Evolutionary conservation across 1,139 yeast species (phyloP).

Genomic region (Magnusiomyces paraingens): DNA sequence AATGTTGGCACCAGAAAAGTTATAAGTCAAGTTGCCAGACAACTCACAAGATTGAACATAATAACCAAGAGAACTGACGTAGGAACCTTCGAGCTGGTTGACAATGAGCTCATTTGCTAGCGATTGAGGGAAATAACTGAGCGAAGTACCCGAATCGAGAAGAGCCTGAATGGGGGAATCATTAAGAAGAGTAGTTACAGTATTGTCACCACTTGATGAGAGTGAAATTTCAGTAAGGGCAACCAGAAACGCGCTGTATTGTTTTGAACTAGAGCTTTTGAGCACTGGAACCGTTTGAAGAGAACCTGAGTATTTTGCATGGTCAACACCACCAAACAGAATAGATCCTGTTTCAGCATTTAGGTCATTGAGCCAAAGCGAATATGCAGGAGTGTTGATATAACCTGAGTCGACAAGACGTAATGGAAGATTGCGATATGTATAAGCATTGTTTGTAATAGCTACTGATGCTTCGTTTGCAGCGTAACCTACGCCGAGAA

Average conservation of each 20-base stretch:
- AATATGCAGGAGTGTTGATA: conserved; percentile 45
- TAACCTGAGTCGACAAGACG: conserved; percentile 43
- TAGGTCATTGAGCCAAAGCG: conserved; percentile 45
- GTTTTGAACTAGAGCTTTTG: conserved; percentile 9
- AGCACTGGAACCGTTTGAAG: conserved; percentile 31
- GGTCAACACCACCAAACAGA: conserved; percentile 55
- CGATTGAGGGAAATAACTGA: conserved; percentile 25
- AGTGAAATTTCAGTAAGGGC: conserved; percentile 13
- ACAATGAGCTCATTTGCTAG: conserved; percentile 17
- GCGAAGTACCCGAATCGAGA: conserved; percentile 31
- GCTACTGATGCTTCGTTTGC: conserved; percentile 20
- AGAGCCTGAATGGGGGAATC: conserved; percentile 20
- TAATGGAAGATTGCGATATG: conserved; percentile 41
- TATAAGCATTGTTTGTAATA: conserved; percentile 17
- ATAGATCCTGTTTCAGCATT: conserved; percentile 43
- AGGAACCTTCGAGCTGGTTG: conserved; percentile 12
- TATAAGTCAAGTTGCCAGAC: conserved; percentile 32
- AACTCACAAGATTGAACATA: conserved; percentile 21
- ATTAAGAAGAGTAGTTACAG: conserved; percentile 1
- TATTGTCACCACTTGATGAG: conserved; percentile 9
- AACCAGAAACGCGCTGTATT: conserved; percentile 13
- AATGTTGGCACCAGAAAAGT: conserved; percentile 47
- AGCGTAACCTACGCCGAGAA: conserved; percentile 29
- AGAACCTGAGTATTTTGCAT: conserved; percentile 45
- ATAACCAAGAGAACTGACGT: conserved; percentile 21